Evolutionary conservation across 2,329 filamentous ascomycete species (phyloP).

Genomic region (Aquanectria penicillioides): DNA sequence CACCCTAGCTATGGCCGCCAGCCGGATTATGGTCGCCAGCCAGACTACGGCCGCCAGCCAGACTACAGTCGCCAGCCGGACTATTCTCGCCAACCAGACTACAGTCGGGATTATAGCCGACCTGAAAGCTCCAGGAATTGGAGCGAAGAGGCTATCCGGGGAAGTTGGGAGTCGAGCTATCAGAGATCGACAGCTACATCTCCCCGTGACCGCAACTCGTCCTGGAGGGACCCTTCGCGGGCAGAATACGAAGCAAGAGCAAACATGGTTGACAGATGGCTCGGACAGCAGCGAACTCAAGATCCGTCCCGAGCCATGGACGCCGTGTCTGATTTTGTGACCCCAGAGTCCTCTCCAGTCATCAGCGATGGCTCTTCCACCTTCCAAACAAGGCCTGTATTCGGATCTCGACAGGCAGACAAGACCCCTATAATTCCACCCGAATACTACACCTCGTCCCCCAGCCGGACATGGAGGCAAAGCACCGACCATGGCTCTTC

Average conservation of each 20-base stretch:
- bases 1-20: slow-evolving; percentile 23
- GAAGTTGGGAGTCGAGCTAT: slow-evolving; percentile 39
- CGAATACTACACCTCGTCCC: slow-evolving; percentile 30
- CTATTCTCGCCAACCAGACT: neutral
- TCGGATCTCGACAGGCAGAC: slow-evolving; percentile 25
- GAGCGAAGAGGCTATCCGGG: slow-evolving; percentile 41
- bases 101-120: slow-evolving; percentile 15
- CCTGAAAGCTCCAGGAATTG: slow-evolving; percentile 41
- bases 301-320: slow-evolving; percentile 29
- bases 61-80: neutral
- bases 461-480: slow-evolving; percentile 7
- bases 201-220: slow-evolving; percentile 31
- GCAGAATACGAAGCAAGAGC: slow-evolving; percentile 31
- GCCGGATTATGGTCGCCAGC: neutral
- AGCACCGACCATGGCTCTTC: slow-evolving; percentile 20
- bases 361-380: slow-evolving; percentile 40
- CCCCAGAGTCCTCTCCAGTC: slow-evolving; percentile 38
- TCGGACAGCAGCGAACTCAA: slow-evolving; percentile 35
- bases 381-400: slow-evolving; percentile 22
- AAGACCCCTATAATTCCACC: slow-evolving; percentile 21
- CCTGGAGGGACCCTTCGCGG: slow-evolving; percentile 27
- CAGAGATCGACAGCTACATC: slow-evolving; percentile 35
- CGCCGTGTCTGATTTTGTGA: slow-evolving; percentile 36
- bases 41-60: neutral
- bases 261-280: slow-evolving; percentile 39